phyloP scores from a whole-genome alignment of 2,329 filamentous ascomycete genomes.

The Colletotrichum scovillei region DNA sequence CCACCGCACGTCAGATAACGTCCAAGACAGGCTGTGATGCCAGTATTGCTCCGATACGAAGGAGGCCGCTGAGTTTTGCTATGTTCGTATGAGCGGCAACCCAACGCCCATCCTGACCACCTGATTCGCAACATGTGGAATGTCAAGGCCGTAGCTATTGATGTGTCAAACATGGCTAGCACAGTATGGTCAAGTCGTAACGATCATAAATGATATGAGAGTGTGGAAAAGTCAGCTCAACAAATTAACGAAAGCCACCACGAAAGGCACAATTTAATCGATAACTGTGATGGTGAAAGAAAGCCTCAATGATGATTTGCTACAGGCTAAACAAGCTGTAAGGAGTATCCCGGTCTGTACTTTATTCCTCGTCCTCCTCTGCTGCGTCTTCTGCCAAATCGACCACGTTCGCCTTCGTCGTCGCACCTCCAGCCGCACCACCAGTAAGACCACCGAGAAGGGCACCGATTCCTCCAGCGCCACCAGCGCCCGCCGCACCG shows the following conservation, averaged over 20 bases:
- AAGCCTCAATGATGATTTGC: slow-evolving; percentile 28
- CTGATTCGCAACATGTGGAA: too few species aligned
- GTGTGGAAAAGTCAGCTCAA: too few species aligned
- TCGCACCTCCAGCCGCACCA: neutral
- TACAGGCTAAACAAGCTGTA: slow-evolving; percentile 27
- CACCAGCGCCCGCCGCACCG: slow-evolving; percentile 1
- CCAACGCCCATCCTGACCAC: too few species aligned
- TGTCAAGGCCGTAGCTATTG: too few species aligned
- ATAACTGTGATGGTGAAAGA: neutral
- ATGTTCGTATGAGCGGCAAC: too few species aligned
- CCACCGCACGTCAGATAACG: neutral
- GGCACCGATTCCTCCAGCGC: neutral
- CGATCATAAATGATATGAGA: too few species aligned
- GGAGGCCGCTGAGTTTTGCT: neutral
- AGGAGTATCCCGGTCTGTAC: slow-evolving; percentile 20
- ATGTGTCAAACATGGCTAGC: too few species aligned
- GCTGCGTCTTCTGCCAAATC: slow-evolving; percentile 18
- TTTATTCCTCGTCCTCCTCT: slow-evolving; percentile 20
- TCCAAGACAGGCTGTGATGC: neutral
- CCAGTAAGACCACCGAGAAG: slow-evolving; percentile 6
- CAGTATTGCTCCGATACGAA: neutral
- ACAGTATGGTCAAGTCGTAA: too few species aligned
- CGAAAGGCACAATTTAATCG: too few species aligned
- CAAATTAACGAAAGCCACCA: too few species aligned
- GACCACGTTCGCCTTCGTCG: slow-evolving; percentile 9